A percentile compares a stretch with the other conserved stretches of the same genome.
phyloP scores from a whole-genome alignment of 148 eudicot species.

The Pharnaceum exiguum region DNA sequence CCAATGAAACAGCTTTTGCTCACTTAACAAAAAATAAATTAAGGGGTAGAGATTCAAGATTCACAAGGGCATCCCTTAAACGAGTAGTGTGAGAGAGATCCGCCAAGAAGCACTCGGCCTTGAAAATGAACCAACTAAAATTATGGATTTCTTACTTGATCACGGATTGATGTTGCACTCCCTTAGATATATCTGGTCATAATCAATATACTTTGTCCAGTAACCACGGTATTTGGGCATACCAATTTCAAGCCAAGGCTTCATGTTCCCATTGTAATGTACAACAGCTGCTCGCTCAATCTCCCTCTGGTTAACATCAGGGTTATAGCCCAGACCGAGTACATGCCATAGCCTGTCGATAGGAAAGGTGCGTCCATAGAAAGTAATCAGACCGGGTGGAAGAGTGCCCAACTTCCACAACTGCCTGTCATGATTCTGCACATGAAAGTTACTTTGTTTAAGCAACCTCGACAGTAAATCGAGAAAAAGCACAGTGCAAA shows the following conservation, averaged over 20 bases:
- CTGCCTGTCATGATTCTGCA: conserved; percentile 76
- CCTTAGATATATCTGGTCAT: conserved; percentile 52
- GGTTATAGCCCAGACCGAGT: conserved; percentile 80
- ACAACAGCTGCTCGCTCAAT: conserved; percentile 69
- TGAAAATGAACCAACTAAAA: not conserved
- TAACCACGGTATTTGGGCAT: conserved; percentile 60
- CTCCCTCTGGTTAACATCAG: conserved; percentile 57
- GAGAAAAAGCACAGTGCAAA: not conserved
- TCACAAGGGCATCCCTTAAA: no score
- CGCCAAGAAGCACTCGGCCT: not conserved
- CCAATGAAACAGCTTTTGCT: not conserved
- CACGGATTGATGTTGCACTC: conserved; percentile 83
- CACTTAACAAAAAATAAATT: not conserved
- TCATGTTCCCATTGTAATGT: conserved; percentile 86
- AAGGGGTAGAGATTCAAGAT: not conserved
- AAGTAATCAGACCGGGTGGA: conserved; percentile 84
- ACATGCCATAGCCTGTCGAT: conserved; percentile 77
- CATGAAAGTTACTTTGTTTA: not conserved
- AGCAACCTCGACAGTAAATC: not conserved
- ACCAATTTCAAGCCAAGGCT: conserved; percentile 93
- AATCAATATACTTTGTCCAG: conserved; percentile 67
- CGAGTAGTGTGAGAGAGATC: not conserved
- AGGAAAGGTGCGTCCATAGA: conserved; percentile 53
- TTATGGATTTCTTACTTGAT: not conserved
- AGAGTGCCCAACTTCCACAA: conserved; percentile 89